Evolutionary conservation across 2,329 filamentous ascomycete genomes (phyloP).

Genomic region (Davidsoniella neocaledoniae): DNA sequence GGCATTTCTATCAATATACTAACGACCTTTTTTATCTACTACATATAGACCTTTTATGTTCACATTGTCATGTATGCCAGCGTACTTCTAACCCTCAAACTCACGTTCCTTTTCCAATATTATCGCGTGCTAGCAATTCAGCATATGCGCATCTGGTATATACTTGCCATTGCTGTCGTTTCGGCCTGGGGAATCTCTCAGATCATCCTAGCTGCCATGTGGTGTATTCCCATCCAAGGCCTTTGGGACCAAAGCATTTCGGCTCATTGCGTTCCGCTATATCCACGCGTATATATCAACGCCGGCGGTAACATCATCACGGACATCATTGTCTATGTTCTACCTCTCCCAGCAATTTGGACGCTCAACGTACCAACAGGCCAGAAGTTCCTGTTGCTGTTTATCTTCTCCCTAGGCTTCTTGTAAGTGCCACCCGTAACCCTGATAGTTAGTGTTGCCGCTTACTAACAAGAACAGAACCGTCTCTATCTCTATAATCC

Average conservation of each 20-base stretch:
- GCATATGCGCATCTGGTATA: constrained; percentile 16
- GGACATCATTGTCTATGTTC: constrained; percentile 16
- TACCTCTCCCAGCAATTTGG: constrained; percentile 17
- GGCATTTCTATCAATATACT: background rate
- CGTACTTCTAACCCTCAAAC: constrained; percentile 19
- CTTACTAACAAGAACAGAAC: constrained; percentile 10
- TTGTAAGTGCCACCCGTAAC: constrained; percentile 14
- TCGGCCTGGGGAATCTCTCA: constrained; percentile 18
- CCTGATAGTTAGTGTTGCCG: background rate
- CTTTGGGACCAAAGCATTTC: constrained; percentile 17
- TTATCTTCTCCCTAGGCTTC: constrained; percentile 18
- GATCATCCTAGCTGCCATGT: constrained; percentile 16
- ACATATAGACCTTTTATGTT: constrained; percentile 18
- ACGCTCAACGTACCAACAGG: constrained; percentile 14
- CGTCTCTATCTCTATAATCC: constrained; percentile 15
- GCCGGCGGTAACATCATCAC: constrained; percentile 18
- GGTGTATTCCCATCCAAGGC: constrained; percentile 17
- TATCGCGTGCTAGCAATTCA: constrained; percentile 20
- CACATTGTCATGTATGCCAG: constrained; percentile 20
- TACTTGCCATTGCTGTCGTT: constrained; percentile 17
- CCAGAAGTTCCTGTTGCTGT: constrained; percentile 17
- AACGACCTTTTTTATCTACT: background rate
- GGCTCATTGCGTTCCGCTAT: constrained; percentile 15
- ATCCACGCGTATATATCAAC: constrained; percentile 16
- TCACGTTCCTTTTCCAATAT: constrained; percentile 23